A percentile compares a stretch with the other conserved stretches of the same genome.
phyloP scores from a whole-genome alignment of 306 rosid species.

The Fragaria nilgerrensis region DNA sequence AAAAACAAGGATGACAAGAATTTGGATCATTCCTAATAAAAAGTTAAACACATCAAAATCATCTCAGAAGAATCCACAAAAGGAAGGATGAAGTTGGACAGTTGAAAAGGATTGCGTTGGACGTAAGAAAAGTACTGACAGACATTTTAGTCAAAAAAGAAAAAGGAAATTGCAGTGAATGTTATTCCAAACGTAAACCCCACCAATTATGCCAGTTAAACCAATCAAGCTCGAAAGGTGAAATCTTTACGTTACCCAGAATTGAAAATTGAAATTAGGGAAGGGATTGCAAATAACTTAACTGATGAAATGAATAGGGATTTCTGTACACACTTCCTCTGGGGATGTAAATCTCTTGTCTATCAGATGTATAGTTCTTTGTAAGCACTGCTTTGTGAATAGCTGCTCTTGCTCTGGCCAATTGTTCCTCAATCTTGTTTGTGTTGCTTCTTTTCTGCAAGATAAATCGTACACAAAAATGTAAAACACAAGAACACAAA shows the following conservation, averaged over 20 bases:
- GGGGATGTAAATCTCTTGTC: conserved; percentile 25
- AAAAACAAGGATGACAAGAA: neutral
- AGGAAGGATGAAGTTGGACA: neutral
- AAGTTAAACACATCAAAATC: neutral
- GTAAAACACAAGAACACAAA: neutral
- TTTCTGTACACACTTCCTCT: conserved; percentile 29
- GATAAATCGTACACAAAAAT: neutral
- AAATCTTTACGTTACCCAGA: neutral
- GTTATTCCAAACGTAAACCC: neutral
- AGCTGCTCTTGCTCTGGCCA: conserved; percentile 31
- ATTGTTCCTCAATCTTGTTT: conserved; percentile 21
- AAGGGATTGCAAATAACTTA: conserved; percentile 7
- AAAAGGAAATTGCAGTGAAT: neutral
- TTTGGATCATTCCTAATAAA: neutral
- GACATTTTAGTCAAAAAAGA: neutral
- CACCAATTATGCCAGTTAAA: neutral
- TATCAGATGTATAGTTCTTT: conserved; percentile 24
- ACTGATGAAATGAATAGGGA: conserved; percentile 30
- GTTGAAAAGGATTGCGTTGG: conserved; percentile 15
- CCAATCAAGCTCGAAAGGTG: neutral
- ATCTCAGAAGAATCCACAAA: neutral
- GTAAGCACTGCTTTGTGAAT: conserved; percentile 16
- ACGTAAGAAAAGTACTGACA: conserved; percentile 9
- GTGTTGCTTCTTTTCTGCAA: neutral
- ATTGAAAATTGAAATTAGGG: neutral